These are phyloP conservation scores for Lepidium sativum DNA, from an alignment of 345 rosid genomes.

Conservation along the genomic window DNA sequence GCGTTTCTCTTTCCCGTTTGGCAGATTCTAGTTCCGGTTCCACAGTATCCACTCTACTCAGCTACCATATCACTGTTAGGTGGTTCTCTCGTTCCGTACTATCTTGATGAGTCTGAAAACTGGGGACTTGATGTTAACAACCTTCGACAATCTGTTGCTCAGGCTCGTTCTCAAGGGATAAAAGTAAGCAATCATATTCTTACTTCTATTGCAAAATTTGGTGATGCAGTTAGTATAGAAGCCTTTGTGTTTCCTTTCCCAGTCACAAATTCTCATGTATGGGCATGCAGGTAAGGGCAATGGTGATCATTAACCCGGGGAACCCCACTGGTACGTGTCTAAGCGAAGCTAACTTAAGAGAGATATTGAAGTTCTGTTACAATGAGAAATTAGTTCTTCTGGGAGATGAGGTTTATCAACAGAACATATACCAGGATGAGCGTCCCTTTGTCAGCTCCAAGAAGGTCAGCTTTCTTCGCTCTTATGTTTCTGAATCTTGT, in stretches of 20 bases:
- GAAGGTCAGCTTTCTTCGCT: slow-evolving; percentile 42
- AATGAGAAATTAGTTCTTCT: slow-evolving; percentile 74
- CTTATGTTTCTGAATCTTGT: neutral
- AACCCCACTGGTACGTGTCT: slow-evolving; percentile 99
- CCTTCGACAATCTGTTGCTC: slow-evolving; percentile 64
- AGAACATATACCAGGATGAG: slow-evolving; percentile 91
- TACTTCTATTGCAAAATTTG: neutral
- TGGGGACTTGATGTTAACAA: slow-evolving; percentile 93
- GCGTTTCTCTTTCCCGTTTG: neutral
- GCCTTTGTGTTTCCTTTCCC: neutral
- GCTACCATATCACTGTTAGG: slow-evolving; percentile 83
- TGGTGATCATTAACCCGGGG: slow-evolving; percentile 99
- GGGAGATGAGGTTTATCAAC: slow-evolving; percentile 99
- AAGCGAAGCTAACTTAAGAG: slow-evolving; percentile 81
- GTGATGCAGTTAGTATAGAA: neutral
- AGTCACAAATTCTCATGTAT: neutral
- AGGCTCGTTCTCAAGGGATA: slow-evolving; percentile 80
- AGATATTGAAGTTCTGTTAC: slow-evolving; percentile 69
- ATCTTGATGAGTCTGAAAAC: slow-evolving; percentile 85
- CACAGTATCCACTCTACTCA: slow-evolving; percentile 97
- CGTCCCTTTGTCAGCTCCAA: slow-evolving; percentile 87
- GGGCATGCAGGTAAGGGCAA: slow-evolving; percentile 69
- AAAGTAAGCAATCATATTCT: slow-evolving; percentile 45
- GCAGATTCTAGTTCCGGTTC: slow-evolving; percentile 94
- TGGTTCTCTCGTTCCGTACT: slow-evolving; percentile 93